Conservation (phyloP, 495 filamentous ascomycete species). For the Lepidopterella palustris region DNA sequence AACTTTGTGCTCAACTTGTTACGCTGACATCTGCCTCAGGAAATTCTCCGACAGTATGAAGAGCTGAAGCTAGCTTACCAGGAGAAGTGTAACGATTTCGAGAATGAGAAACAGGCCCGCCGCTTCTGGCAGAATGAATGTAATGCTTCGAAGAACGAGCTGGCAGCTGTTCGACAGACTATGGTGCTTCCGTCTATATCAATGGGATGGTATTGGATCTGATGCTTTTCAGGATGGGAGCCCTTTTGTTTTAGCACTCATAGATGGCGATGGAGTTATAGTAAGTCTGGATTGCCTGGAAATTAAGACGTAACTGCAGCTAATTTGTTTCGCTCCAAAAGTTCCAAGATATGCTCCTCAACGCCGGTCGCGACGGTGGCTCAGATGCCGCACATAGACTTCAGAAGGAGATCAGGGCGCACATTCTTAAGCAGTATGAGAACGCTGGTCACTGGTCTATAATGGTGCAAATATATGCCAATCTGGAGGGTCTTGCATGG, state of each 20-base stretch:
- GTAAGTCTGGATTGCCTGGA: no score
- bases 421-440: slow-evolving; percentile 27
- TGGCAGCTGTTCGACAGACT: slow-evolving; percentile 7
- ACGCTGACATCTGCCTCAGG: not conserved
- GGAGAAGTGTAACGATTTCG: slow-evolving; percentile 31
- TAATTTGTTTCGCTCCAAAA: slow-evolving; percentile 5
- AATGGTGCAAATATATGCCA: slow-evolving; percentile 35
- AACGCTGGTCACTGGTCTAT: slow-evolving; percentile 28
- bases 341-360: slow-evolving; percentile 35
- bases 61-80: slow-evolving; percentile 9
- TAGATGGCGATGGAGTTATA: slow-evolving; percentile 39
- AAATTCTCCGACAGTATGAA: slow-evolving; percentile 8
- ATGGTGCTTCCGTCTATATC: slow-evolving; percentile 10
- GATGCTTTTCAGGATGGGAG: slow-evolving; percentile 27
- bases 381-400: slow-evolving; percentile 37
- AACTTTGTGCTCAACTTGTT: not conserved
- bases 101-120: slow-evolving; percentile 26
- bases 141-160: slow-evolving; percentile 9
- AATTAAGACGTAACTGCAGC: not conserved
- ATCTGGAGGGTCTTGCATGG: slow-evolving; percentile 33
- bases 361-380: slow-evolving; percentile 32
- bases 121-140: slow-evolving; percentile 26
- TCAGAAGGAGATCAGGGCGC: slow-evolving; percentile 28
- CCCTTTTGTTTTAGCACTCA: slow-evolving; percentile 34
- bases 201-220: not conserved